Evolutionary conservation across 208 protist genomes (phyloP).

Genomic region (Herpetomonas tarakana): DNA sequence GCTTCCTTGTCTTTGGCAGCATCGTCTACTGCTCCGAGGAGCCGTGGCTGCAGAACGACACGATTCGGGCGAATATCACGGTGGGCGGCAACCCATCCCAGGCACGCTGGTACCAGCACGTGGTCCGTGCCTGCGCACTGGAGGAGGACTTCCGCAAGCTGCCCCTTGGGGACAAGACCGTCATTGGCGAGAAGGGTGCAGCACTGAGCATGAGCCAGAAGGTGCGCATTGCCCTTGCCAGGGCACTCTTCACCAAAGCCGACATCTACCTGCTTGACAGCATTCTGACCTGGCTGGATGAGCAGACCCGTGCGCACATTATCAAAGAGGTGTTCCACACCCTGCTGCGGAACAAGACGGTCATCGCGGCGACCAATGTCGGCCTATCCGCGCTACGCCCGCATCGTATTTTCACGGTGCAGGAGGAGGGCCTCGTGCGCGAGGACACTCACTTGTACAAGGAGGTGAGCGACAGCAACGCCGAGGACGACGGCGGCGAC

Average conservation of each 20-base stretch:
- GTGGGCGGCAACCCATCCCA: constrained; percentile 40
- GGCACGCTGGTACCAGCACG: constrained; percentile 56
- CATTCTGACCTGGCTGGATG: constrained; percentile 88
- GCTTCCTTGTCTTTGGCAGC: constrained; percentile 61
- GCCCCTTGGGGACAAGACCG: constrained; percentile 80
- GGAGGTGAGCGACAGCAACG: constrained; percentile 11
- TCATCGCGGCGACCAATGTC: constrained; percentile 72
- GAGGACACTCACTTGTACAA: constrained; percentile 53
- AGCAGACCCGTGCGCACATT: constrained; percentile 47
- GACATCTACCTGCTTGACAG: constrained; percentile 91
- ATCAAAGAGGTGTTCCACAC: constrained; percentile 66
- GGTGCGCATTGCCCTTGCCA: constrained; percentile 72
- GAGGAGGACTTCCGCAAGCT: constrained; percentile 68
- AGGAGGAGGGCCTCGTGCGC: constrained; percentile 30
- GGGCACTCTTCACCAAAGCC: constrained; percentile 70
- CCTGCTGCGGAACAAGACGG: constrained; percentile 72
- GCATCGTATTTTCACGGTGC: constrained; percentile 60
- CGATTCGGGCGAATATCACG: constrained; percentile 93
- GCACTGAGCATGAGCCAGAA: constrained; percentile 71
- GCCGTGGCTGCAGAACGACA: constrained; percentile 89
- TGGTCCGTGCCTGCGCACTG: constrained; percentile 69
- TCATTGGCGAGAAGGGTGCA: constrained; percentile 74
- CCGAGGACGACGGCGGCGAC: constrained; percentile 15
- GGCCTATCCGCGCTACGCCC: constrained; percentile 42
- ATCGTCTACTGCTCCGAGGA: constrained; percentile 75